Evolutionary conservation across 495 filamentous ascomycete species (phyloP).

Genomic region (Rhypophila decipiens): DNA sequence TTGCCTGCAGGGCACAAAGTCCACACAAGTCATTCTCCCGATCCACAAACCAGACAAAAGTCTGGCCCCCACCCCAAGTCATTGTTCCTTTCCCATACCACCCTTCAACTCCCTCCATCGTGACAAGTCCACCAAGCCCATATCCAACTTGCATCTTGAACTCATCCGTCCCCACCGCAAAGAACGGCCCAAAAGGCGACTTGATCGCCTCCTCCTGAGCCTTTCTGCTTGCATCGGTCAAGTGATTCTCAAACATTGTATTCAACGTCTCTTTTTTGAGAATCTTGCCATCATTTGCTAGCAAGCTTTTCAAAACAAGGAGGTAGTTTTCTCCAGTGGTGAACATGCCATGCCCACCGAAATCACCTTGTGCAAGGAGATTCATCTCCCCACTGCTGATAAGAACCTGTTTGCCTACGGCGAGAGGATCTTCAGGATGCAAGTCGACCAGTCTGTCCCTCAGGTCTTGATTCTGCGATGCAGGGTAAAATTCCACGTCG

Average conservation of each 20-base stretch:
- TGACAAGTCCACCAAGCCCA: conserved; percentile 18
- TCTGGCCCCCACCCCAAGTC: conserved; percentile 22
- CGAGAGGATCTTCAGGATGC: conserved; percentile 18
- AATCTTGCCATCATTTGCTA: conserved; percentile 21
- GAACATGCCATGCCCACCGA: conserved; percentile 21
- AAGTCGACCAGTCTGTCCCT: conserved; percentile 18
- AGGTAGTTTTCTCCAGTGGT: conserved; percentile 7
- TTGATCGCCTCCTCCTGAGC: conserved; percentile 8
- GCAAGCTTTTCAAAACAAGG: conserved; percentile 16
- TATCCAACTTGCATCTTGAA: conserved; percentile 5
- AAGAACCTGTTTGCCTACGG: conserved; percentile 37
- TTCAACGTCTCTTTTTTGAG: conserved; percentile 28
- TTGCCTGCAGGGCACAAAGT: conserved; percentile 31
- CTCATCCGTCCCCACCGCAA: conserved; percentile 18
- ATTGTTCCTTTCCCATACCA: conserved; percentile 18
- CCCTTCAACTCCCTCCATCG: conserved; percentile 15
- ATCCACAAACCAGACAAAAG: conserved; percentile 37
- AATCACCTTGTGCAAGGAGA: conserved; percentile 20
- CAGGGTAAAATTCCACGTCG: conserved; percentile 31
- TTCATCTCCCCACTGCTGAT: conserved; percentile 23
- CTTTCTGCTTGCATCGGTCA: conserved; percentile 8
- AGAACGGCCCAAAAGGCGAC: conserved; percentile 12
- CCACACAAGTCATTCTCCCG: conserved; percentile 41
- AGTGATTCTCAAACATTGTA: conserved; percentile 38
- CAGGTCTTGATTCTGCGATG: conserved; percentile 11